Percentiles rank a stretch among this genome's conserved stretches.
Conservation (phyloP, 495 filamentous ascomycete species). For the Xylaria flabelliformis region DNA sequence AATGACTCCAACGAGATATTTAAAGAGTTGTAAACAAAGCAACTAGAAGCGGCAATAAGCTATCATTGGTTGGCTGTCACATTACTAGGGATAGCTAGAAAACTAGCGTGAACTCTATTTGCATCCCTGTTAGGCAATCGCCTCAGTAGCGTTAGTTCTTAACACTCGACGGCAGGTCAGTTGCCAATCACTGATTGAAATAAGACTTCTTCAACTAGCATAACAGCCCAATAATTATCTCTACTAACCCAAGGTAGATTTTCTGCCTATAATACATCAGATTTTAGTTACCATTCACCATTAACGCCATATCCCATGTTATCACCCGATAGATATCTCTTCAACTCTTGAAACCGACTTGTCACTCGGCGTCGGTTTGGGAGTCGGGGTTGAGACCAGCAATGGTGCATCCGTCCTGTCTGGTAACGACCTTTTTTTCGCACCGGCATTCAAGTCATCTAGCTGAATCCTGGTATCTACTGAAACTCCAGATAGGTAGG, state of each 20-base stretch:
- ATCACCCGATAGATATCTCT: neutral
- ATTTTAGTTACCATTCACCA: neutral
- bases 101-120: neutral
- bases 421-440: constrained; percentile 12
- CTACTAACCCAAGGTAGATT: neutral
- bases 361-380: constrained; percentile 1
- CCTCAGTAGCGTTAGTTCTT: neutral
- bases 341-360: neutral
- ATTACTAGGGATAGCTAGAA: neutral
- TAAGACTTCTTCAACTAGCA: neutral
- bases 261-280: neutral
- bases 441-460: neutral
- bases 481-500: constrained; percentile 3
- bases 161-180: neutral
- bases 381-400: neutral
- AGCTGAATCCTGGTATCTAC: constrained; percentile 17
- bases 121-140: neutral
- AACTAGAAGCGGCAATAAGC: neutral
- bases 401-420: constrained; percentile 16
- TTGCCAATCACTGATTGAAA: neutral
- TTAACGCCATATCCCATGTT: constrained; percentile 3
- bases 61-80: neutral
- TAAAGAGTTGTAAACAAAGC: neutral
- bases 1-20: neutral
- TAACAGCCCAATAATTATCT: neutral